Evolutionary conservation across 208 protist genomes (phyloP).

Genomic region (Blechomonas ayalai): DNA sequence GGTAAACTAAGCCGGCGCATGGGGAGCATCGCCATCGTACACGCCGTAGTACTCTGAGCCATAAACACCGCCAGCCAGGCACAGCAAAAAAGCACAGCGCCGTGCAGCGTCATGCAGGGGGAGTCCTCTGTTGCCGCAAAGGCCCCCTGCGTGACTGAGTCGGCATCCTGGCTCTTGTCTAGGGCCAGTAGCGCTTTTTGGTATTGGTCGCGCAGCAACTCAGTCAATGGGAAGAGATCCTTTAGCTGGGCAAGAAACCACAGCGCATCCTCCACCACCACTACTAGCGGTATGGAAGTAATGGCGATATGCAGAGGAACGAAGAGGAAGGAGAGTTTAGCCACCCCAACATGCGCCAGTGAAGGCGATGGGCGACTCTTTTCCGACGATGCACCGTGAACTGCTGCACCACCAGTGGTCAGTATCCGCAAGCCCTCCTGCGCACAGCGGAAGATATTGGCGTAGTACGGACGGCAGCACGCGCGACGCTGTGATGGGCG

Average conservation of each 20-base stretch:
- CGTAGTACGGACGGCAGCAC: constrained; percentile 27
- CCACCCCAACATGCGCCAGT: constrained; percentile 7
- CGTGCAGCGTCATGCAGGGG: constrained; percentile 13
- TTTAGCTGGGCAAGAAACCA: constrained; percentile 60
- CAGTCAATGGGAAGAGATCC: constrained; percentile 14
- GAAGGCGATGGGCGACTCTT: too few relatives aligned
- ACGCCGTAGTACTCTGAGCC: not conserved
- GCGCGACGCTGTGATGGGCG: constrained; percentile 2
- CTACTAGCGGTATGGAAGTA: constrained; percentile 58
- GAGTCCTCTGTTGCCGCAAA: not conserved
- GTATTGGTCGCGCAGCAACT: constrained; percentile 6
- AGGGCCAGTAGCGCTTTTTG: constrained; percentile 1
- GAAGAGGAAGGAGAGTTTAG: constrained; percentile 31
- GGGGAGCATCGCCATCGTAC: not conserved
- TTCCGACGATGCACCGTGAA: too few relatives aligned
- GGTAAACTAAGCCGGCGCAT: too few relatives aligned
- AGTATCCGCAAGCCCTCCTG: constrained; percentile 14
- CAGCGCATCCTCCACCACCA: constrained; percentile 36
- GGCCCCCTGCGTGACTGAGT: not conserved
- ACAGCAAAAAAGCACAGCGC: constrained; percentile 11
- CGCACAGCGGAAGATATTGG: constrained; percentile 18
- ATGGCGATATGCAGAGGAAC: constrained; percentile 59
- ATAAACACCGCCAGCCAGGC: constrained; percentile 17
- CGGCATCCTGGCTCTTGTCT: not conserved
- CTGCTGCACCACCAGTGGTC: not conserved